Conservation (phyloP, 495 filamentous ascomycete genomes). For the Letharia columbiana region DNA sequence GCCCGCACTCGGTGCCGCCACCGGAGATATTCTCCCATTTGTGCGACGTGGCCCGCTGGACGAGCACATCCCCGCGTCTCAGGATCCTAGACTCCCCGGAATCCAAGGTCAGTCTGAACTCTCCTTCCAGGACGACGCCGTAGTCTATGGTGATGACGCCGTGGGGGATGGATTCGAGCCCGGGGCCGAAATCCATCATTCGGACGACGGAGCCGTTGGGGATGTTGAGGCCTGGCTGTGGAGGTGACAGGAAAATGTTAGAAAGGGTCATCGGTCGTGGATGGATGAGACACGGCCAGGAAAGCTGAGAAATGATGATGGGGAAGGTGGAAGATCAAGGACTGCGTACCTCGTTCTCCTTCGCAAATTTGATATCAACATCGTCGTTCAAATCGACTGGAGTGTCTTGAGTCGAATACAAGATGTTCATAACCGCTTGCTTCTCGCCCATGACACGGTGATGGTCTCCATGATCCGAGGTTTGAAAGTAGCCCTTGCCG, state of each 20-base stretch:
- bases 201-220: conserved; percentile 47
- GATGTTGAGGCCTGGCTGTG: conserved; percentile 32
- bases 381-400: conserved; percentile 43
- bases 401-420: conserved; percentile 38
- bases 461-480: conserved; percentile 16
- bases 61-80: conserved; percentile 50
- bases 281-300: background rate
- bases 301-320: background rate
- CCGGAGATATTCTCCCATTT: conserved; percentile 46
- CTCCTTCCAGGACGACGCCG: conserved; percentile 63
- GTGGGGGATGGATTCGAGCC: conserved; percentile 34
- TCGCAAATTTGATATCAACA: conserved; percentile 40
- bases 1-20: background rate
- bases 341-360: conserved; percentile 21
- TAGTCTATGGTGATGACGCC: conserved; percentile 64
- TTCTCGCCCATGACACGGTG: conserved; percentile 23
- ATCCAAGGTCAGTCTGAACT: conserved; percentile 53
- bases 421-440: conserved; percentile 25
- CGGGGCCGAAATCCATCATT: conserved; percentile 49
- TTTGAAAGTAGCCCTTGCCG: conserved; percentile 31
- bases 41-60: conserved; percentile 60
- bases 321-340: background rate
- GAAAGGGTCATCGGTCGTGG: background rate
- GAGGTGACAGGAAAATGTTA: background rate
- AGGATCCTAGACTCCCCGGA: conserved; percentile 44